phyloP scores from a whole-genome alignment of 1,284 basidiomycete species.

The Irpex rosettiformis region DNA sequence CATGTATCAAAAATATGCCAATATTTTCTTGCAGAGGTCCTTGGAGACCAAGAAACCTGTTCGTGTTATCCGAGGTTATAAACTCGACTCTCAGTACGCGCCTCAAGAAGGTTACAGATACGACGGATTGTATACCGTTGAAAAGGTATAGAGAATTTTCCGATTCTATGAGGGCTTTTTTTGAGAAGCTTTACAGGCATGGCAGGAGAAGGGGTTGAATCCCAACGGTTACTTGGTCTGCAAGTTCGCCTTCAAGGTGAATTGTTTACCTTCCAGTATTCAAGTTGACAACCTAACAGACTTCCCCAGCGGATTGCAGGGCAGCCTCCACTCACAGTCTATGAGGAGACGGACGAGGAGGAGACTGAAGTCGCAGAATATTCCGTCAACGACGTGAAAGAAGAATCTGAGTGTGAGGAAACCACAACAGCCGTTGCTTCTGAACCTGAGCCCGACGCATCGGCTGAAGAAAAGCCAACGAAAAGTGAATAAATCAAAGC shows the following conservation, averaged over 20 bases:
- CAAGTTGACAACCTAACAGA: not conserved
- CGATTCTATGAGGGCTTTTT: conserved; percentile 3
- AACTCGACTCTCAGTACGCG: conserved; percentile 64
- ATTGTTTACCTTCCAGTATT: conserved; percentile 13
- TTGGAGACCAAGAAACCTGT: conserved; percentile 72
- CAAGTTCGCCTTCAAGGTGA: conserved; percentile 75
- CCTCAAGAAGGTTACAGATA: conserved; percentile 82
- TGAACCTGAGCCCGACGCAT: not conserved
- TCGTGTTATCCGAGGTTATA: conserved; percentile 80
- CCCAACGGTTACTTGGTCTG: conserved; percentile 67
- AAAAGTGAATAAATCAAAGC: no score
- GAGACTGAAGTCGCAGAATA: conserved; percentile 9
- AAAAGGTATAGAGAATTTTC: conserved; percentile 44
- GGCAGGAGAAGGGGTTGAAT: conserved; percentile 67
- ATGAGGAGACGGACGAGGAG: conserved; percentile 13
- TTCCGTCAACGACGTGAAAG: conserved; percentile 1
- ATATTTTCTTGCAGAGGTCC: conserved; percentile 44
- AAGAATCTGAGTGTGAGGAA: not conserved
- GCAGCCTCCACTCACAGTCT: conserved; percentile 47
- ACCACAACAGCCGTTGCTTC: not conserved
- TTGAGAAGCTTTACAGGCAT: conserved; percentile 41
- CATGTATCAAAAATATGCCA: not conserved
- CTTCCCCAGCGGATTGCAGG: conserved; percentile 50
- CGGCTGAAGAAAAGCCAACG: not conserved
- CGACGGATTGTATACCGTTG: conserved; percentile 77